Evolutionary conservation across 164 flowering plant genomes (phyloP).

Genomic region (Stephania japonica): DNA sequence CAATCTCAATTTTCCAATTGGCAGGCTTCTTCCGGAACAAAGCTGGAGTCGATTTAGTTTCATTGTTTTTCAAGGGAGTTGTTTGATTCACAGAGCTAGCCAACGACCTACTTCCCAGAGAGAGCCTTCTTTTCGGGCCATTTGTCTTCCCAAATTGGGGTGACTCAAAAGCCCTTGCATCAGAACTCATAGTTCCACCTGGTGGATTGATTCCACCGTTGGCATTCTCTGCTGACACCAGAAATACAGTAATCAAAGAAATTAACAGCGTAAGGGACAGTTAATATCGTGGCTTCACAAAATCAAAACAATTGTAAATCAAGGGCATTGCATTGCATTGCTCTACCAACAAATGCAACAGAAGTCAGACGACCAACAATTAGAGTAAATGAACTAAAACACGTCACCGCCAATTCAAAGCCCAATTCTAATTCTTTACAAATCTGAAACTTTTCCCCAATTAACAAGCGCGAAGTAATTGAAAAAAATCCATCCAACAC

Average conservation of each 20-base stretch:
- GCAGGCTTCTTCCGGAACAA: constrained; percentile 39
- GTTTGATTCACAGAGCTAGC: constrained; percentile 35
- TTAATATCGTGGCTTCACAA: neutral
- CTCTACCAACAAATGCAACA: neutral
- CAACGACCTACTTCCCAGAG: constrained; percentile 37
- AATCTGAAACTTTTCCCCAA: neutral
- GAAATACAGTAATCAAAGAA: neutral
- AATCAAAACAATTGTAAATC: neutral
- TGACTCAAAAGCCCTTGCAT: constrained; percentile 20
- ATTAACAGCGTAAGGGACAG: neutral
- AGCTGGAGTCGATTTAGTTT: constrained; percentile 32
- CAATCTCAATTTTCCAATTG: constrained; percentile 48
- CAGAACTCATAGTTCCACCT: constrained; percentile 24
- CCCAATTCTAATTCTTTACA: neutral
- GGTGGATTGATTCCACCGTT: constrained; percentile 37
- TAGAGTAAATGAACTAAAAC: neutral
- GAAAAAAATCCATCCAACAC: neutral
- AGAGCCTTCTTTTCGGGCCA: constrained; percentile 23
- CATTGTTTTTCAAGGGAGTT: constrained; percentile 32
- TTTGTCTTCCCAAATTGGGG: constrained; percentile 29
- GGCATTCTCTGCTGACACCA: constrained; percentile 33
- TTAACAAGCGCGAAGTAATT: neutral
- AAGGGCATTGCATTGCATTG: too few species aligned
- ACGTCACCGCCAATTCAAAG: neutral
- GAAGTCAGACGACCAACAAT: neutral